Percentiles rank a stretch among this genome's conserved stretches.
These are phyloP conservation scores for Tylopilus sp. DNA, from an alignment of 768 basidiomycete species.

Conservation along the genomic window DNA sequence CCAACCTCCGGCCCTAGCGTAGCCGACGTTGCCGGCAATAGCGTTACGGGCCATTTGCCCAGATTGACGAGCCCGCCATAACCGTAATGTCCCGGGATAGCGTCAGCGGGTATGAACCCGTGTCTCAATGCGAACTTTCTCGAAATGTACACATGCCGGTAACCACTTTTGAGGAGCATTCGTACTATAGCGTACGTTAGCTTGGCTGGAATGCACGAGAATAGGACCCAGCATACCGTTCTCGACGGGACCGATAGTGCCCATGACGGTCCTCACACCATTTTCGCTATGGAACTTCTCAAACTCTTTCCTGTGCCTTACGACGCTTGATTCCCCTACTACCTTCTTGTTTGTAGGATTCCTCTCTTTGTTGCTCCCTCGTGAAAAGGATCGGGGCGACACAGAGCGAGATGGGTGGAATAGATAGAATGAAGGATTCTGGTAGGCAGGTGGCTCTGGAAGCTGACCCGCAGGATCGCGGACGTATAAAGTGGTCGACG, in stretches of 20 bases:
- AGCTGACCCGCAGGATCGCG: constrained; percentile 58
- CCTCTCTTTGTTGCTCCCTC: constrained; percentile 41
- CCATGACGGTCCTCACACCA: constrained; percentile 89
- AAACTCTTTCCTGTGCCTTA: constrained; percentile 71
- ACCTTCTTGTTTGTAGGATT: constrained; percentile 30
- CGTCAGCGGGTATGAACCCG: constrained; percentile 84
- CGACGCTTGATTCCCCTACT: constrained; percentile 43
- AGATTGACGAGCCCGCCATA: constrained; percentile 86
- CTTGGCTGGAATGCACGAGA: background rate
- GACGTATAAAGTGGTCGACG: constrained; percentile 49
- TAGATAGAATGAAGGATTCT: constrained; percentile 68
- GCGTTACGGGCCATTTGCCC: constrained; percentile 83
- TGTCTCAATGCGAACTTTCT: constrained; percentile 87
- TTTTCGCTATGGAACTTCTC: constrained; percentile 86
- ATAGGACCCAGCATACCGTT: constrained; percentile 54
- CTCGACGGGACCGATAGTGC: constrained; percentile 86
- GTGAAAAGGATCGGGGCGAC: constrained; percentile 32
- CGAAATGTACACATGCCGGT: constrained; percentile 94
- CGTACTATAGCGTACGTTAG: constrained; percentile 48
- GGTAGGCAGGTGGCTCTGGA: constrained; percentile 59
- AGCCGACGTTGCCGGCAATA: constrained; percentile 33
- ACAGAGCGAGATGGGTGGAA: constrained; percentile 36
- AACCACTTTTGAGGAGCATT: constrained; percentile 91
- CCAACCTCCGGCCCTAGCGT: background rate
- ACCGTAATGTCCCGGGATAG: constrained; percentile 89